Conservation (phyloP, 2,329 filamentous ascomycete genomes). For the Alternaria angustiovoidea region DNA sequence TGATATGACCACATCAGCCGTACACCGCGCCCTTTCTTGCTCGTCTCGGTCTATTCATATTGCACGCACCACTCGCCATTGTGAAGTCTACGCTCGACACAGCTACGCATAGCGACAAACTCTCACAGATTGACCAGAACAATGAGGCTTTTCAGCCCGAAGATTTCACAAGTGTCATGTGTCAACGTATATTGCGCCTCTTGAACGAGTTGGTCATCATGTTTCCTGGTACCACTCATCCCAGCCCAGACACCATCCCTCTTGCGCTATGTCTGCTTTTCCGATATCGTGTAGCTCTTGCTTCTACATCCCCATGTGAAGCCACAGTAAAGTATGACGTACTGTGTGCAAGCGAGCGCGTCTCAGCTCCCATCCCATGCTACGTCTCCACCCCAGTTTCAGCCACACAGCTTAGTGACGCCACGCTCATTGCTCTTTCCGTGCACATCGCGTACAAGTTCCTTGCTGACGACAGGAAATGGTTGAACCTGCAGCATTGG, state of each 20-base stretch:
- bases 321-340: not conserved
- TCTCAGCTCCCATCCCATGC: too few species aligned
- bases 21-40: constrained; percentile 6
- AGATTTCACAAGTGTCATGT: not conserved
- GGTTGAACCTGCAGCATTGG: not conserved
- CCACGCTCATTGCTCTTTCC: not conserved
- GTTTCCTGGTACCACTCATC: not conserved
- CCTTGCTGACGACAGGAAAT: not conserved
- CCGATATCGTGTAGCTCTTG: not conserved
- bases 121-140: not conserved
- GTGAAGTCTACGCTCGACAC: not conserved
- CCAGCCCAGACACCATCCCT: constrained; percentile 3
- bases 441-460: constrained; percentile 7
- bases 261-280: constrained; percentile 1
- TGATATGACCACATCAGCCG: constrained; percentile 1
- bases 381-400: too few species aligned
- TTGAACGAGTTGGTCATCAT: not conserved
- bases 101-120: not conserved
- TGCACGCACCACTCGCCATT: not conserved
- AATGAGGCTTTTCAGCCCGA: not conserved
- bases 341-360: not conserved
- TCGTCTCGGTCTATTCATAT: constrained; percentile 8
- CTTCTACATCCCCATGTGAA: not conserved
- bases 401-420: not conserved
- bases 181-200: not conserved